Base-by-base conservation (phyloP, 1,139 yeast genomes). In the Sugiyamaella pinicola region DNA sequence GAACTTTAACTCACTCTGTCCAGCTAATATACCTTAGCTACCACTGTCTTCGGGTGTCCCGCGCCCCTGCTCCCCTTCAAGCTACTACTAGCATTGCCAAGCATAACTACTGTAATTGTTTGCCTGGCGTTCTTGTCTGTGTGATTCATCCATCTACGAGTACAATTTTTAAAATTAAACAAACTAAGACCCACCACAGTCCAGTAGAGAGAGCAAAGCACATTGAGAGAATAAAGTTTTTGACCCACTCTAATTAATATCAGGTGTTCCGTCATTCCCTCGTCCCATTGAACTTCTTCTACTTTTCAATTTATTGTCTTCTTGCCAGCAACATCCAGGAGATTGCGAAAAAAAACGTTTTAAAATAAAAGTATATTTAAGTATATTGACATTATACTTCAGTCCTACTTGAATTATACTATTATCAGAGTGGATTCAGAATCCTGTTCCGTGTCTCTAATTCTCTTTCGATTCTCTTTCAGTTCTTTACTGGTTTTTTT, bases 181-280 rank as follows among this genome's bases (percentile, higher is more conserved):
- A n/a, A 24, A 9, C 8, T 29, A 31, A 43, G 47, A 43, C 47
- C 47, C 47, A 43, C 47, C 9, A 24, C 9, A 5, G 28, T 24
- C 28, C 28, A 24, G 28, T 9, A 24, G 9, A 24, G 28, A 6
- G 28, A 6, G 28, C 28, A 9, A 24, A 9, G 9, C 8, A 6
- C 28, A 24, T 5, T 5, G 28, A 24, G 5, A 6, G 10, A 39
- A 39, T 24, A 12, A 15, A 22, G 15, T 24, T 21, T n/a, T 21
- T 19, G 47, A 43, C 47, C 47, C 47, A 43, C 47, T 31, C 12
- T 29, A 41, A 13, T 41, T 43, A 43, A 31, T 43, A 43, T 43
- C 47, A 43, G 47, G 47, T 43, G 47, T 43, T 28, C 45, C 24
- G 10, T 17, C 19, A 5, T 17, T 18, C 24, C 38, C 38, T n/a